phyloP scores from a whole-genome alignment of 768 basidiomycete species.

The Podaxis rugospora region DNA sequence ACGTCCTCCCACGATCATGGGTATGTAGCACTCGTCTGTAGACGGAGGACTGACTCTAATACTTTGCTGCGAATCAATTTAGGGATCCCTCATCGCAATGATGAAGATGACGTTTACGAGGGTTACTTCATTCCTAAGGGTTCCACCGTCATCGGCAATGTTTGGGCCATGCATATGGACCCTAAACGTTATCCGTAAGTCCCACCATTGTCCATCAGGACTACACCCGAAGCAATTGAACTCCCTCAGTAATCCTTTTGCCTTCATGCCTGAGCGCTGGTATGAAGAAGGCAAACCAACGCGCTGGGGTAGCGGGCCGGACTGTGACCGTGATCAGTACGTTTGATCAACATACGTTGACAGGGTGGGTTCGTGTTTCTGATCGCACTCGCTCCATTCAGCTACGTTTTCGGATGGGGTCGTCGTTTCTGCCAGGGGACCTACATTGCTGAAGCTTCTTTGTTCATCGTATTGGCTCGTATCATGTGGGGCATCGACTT shows the following conservation, averaged over 20 bases:
- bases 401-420: slow-evolving; percentile 10
- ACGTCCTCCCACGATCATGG: slow-evolving; percentile 20
- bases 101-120: slow-evolving; percentile 14
- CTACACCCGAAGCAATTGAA: neutral
- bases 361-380: neutral
- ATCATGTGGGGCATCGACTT: slow-evolving; percentile 11
- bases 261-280: slow-evolving; percentile 29
- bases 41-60: neutral
- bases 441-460: slow-evolving; percentile 8
- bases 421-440: slow-evolving; percentile 10
- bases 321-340: slow-evolving; percentile 20
- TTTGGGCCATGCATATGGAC: slow-evolving; percentile 23
- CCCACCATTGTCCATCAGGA: neutral
- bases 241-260: slow-evolving; percentile 17
- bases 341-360: neutral
- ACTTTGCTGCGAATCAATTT: neutral
- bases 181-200: slow-evolving; percentile 19
- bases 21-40: neutral
- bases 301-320: slow-evolving; percentile 21
- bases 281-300: slow-evolving; percentile 17
- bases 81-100: slow-evolving; percentile 17
- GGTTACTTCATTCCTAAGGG: slow-evolving; percentile 17
- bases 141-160: slow-evolving; percentile 17
- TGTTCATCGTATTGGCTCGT: slow-evolving; percentile 7
- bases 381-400: neutral